Conservation (phyloP, 179 eudicot genomes). For the Actinidia chinensis region DNA sequence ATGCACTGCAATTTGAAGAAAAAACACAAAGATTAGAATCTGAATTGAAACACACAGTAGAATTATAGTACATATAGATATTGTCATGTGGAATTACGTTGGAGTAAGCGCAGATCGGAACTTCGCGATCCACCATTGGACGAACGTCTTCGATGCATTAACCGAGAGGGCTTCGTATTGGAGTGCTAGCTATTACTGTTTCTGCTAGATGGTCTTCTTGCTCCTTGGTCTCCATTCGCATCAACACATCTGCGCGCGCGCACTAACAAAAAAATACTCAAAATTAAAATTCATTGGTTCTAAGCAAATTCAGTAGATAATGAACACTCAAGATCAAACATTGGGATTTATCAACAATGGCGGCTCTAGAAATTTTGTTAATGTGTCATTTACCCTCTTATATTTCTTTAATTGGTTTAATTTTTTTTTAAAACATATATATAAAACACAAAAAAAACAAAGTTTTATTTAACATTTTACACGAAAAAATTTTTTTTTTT, state of each 20-base stretch:
- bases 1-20: constrained; percentile 40
- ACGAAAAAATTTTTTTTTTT: no score
- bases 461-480: no score
- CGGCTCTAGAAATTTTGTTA: no score
- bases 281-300: no score
- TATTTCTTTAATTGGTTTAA: no score
- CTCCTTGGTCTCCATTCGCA: constrained; percentile 41
- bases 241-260: constrained; percentile 25
- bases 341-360: no score
- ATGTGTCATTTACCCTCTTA: no score
- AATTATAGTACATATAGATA: not conserved
- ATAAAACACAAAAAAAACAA: no score
- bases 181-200: constrained; percentile 13
- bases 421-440: no score
- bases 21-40: not conserved
- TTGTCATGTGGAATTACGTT: constrained; percentile 27
- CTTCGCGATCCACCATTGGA: constrained; percentile 44
- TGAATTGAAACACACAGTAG: not conserved
- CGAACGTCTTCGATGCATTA: constrained; percentile 50
- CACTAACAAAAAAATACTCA: no score
- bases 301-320: no score
- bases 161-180: constrained; percentile 47
- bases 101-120: constrained; percentile 51
- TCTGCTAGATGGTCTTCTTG: constrained; percentile 29
- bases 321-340: no score